Conservation (phyloP, 805 yeast species). For the Lachancea cidri region DNA sequence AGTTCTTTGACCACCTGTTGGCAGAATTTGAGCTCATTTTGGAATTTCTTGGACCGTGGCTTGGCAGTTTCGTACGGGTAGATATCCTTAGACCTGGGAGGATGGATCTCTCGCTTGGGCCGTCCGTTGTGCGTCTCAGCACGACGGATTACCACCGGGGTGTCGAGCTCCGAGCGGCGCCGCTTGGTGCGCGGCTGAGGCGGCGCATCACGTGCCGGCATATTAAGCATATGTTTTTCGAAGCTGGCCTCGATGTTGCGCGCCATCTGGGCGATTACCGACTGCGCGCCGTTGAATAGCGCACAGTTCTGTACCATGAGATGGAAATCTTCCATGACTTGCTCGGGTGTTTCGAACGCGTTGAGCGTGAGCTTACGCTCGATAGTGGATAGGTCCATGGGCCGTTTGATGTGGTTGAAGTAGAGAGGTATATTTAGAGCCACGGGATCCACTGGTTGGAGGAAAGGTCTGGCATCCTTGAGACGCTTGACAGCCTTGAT, state of each 20-base stretch:
- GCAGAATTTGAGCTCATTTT: conserved; percentile 84
- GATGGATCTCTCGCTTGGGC: conserved; percentile 94
- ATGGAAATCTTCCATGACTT: conserved; percentile 72
- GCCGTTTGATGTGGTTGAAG: conserved; percentile 73
- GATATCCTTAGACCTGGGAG: conserved; percentile 91
- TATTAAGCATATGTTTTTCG: conserved; percentile 85
- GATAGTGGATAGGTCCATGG: conserved; percentile 92
- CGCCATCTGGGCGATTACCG: conserved; percentile 88
- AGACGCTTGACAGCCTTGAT: conserved; percentile 83
- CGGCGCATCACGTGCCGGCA: conserved; percentile 62
- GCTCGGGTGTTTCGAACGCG: conserved; percentile 67
- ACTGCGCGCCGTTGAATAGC: conserved; percentile 76
- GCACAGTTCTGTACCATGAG: conserved; percentile 80
- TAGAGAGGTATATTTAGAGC: conserved; percentile 88
- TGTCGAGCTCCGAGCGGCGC: conserved; percentile 31
- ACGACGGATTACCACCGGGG: conserved; percentile 51
- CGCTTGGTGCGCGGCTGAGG: conserved; percentile 27
- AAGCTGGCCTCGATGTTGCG: conserved; percentile 85
- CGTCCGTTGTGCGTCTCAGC: conserved; percentile 75
- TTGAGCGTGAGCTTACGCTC: conserved; percentile 68
- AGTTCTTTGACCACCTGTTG: conserved; percentile 78
- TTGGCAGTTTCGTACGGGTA: conserved; percentile 64
- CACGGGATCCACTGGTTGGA: conserved; percentile 84
- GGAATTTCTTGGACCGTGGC: conserved; percentile 87
- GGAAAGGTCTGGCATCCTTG: conserved; percentile 88